phyloP scores from a whole-genome alignment of 2,329 filamentous ascomycete species.

The Botrytis aclada region DNA sequence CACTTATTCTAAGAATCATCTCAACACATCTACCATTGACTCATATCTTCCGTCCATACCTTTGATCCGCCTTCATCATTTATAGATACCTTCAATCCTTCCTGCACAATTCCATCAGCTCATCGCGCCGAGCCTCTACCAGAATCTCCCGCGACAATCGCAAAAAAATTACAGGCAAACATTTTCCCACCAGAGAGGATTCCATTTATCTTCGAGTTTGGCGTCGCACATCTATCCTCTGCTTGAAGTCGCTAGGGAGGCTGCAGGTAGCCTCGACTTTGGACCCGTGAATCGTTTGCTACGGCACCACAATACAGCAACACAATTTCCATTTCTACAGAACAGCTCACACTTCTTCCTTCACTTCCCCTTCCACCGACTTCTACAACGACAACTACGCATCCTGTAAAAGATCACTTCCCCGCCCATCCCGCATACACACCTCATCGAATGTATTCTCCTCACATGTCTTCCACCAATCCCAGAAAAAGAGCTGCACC shows the following conservation, averaged over 20 bases:
- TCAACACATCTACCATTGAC: slow-evolving; percentile 28
- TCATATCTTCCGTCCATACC: slow-evolving; percentile 27
- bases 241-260: slow-evolving; percentile 32
- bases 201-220: slow-evolving; percentile 22
- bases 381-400: neutral
- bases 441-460: slow-evolving; percentile 25
- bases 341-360: neutral
- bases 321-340: neutral
- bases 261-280: slow-evolving; percentile 36
- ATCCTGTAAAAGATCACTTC: neutral
- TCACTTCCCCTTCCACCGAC: neutral
- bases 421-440: neutral
- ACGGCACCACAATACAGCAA: slow-evolving; percentile 1
- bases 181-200: neutral
- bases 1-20: slow-evolving; percentile 26
- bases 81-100: slow-evolving; percentile 25
- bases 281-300: slow-evolving; percentile 9
- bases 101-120: slow-evolving; percentile 22
- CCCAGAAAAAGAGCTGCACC: slow-evolving; percentile 72
- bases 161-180: slow-evolving; percentile 17
- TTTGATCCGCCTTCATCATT: slow-evolving; percentile 22
- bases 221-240: slow-evolving; percentile 18
- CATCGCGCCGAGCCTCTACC: slow-evolving; percentile 22
- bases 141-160: slow-evolving; percentile 26
- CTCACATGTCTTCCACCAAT: slow-evolving; percentile 44